Evolutionary conservation across 352 stramenopile species (phyloP).

Genomic region (Blastocystis sp.): DNA sequence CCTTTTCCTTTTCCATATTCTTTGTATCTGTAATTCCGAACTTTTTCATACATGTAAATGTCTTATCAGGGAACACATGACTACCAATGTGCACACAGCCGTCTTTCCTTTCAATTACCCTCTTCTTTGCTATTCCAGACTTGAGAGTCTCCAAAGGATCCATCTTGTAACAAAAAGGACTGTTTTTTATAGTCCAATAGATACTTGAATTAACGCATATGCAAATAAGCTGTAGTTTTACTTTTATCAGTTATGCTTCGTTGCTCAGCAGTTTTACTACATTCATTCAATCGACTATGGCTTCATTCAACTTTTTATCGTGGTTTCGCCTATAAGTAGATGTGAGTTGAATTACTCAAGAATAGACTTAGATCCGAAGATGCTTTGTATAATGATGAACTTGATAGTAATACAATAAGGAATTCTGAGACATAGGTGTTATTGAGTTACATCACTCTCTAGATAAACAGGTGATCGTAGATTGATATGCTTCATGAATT

Average conservation of each 20-base stretch:
- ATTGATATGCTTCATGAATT: neutral
- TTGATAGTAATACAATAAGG: neutral
- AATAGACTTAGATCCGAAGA: neutral
- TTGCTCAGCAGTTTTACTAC: too few species aligned
- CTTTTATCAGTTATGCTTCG: neutral
- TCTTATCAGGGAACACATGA: slow-evolving; percentile 59
- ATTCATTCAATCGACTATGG: too few species aligned
- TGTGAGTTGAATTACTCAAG: too few species aligned
- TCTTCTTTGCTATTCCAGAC: slow-evolving; percentile 39
- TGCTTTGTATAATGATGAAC: neutral
- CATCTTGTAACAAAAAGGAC: neutral
- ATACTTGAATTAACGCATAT: neutral
- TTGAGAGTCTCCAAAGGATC: slow-evolving; percentile 48
- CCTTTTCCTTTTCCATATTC: slow-evolving; percentile 7
- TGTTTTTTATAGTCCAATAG: neutral
- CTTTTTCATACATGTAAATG: slow-evolving; percentile 63
- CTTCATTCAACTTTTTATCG: too few species aligned
- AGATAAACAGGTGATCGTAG: neutral
- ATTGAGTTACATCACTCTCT: neutral
- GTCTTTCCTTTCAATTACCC: slow-evolving; percentile 41
- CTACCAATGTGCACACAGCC: slow-evolving; percentile 25
- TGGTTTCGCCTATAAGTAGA: too few species aligned
- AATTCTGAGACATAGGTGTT: neutral
- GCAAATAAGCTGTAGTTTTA: neutral
- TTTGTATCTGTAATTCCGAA: neutral